Conservation (phyloP, 805 yeast genomes). For the Saturnispora galanensis region DNA sequence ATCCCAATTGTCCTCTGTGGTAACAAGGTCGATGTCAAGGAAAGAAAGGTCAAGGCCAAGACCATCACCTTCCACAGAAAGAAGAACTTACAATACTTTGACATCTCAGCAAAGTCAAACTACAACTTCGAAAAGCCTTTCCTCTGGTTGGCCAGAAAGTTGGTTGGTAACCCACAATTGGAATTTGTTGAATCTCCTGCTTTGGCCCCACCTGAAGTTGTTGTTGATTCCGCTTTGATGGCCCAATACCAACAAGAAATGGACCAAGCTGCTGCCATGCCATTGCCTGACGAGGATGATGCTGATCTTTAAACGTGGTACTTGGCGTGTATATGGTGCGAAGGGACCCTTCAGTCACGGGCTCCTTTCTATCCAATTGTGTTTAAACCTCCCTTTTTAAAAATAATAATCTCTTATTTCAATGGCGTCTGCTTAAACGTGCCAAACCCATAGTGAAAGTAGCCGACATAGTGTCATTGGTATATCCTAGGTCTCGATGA, state of each 20-base stretch:
- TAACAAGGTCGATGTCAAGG: slow-evolving; percentile 99
- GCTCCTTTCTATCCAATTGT: too few relatives aligned
- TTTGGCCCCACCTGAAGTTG: slow-evolving; percentile 98
- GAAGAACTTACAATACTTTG: slow-evolving; percentile 99
- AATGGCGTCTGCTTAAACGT: too few relatives aligned
- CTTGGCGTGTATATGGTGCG: too few relatives aligned
- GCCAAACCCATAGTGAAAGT: too few relatives aligned
- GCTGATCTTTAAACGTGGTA: slow-evolving; percentile 72
- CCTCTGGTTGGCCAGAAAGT: slow-evolving; percentile 99
- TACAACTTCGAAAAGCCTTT: slow-evolving; percentile 99
- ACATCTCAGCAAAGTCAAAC: slow-evolving; percentile 98
- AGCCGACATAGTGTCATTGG: too few relatives aligned
- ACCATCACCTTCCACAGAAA: slow-evolving; percentile 99
- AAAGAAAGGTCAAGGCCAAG: slow-evolving; percentile 99
- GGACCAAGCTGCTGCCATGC: slow-evolving; percentile 99
- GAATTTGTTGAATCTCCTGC: slow-evolving; percentile 99
- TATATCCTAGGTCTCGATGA: too few relatives aligned
- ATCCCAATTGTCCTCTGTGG: slow-evolving; percentile 98
- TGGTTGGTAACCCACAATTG: slow-evolving; percentile 94
- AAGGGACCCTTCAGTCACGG: too few relatives aligned
- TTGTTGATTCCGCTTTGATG: slow-evolving; percentile 94
- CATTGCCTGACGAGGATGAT: slow-evolving; percentile 99
- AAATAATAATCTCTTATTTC: too few relatives aligned
- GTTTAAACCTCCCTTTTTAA: too few relatives aligned
- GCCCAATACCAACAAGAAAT: slow-evolving; percentile 98